Base-by-base conservation (phyloP, 306 rosid species). In the Trifolium dubium region DNA sequence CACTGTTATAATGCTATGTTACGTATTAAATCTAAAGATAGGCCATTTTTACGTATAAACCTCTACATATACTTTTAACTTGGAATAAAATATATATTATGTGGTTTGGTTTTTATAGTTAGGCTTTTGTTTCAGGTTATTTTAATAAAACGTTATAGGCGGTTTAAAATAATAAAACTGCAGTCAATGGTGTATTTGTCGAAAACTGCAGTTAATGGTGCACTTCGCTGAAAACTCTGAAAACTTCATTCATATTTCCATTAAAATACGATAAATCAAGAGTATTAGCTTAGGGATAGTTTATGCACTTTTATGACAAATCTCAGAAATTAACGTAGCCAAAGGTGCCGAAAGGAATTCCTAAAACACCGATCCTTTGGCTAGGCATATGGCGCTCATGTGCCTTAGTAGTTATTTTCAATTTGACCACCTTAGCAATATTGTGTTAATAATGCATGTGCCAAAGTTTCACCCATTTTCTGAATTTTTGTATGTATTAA, bases 131-230 rank as follows among this genome's bases (percentile, higher is more conserved):
- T 28, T 28, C 2, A 62, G 44, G 23, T 28, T 67, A 18, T 69
- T 74, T 62, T 43, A 23, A 6, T 71, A 50, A 55, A 7, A 30
- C 29, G 41, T 9, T 31, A 39, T 75, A 30, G 47, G 5, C 8
- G 30, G 51, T 72, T 50, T 58, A 32, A 58, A 75, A 41, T 15
- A 67, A 65, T 40, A 41, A 56, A 39, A 23, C 72, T 78, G 60
- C 31, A 34, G 11, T 43, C 30, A 40, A 17, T 39, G 17, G 15
- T 37, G 30, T 3, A 15, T 31, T 70, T 13, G 5, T 32, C 54
- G 31, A 51, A 51, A 18, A 17, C 11, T 8, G 31, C 49, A 39
- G 54, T 75, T 8, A 61, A 34, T 53, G 5, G 60, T 28, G n/a
- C 19, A 12, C 3, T 49, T 61, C 2, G 13, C 51, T 59, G 11